Percentiles rank a stretch among this genome's conserved stretches.
Conservation (phyloP, 2,329 filamentous ascomycete genomes). For the Aspergillus novofumigatus region DNA sequence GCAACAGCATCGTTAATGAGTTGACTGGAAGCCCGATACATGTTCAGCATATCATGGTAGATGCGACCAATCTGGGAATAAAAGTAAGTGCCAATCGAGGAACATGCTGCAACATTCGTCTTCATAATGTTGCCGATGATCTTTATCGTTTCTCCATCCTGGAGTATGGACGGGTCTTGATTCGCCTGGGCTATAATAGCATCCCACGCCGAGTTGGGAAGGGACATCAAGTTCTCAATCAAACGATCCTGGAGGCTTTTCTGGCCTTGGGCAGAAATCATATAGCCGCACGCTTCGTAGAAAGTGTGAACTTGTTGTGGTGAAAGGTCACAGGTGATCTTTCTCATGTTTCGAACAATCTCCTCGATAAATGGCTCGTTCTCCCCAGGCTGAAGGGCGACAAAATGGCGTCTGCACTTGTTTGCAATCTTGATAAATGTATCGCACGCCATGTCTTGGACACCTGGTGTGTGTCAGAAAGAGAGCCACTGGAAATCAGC, state of each 20-base stretch:
- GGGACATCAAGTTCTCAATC: conserved; percentile 84
- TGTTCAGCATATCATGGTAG: conserved; percentile 97
- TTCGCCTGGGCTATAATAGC: conserved; percentile 87
- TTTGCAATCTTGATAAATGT: conserved; percentile 99
- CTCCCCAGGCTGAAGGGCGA: conserved; percentile 91
- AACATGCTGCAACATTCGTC: conserved; percentile 98
- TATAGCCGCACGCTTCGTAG: conserved; percentile 97
- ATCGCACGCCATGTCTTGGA: conserved; percentile 99
- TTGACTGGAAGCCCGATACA: conserved; percentile 96
- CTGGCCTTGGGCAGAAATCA: conserved; percentile 97
- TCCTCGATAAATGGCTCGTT: conserved; percentile 96
- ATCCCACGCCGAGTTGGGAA: conserved; percentile 94
- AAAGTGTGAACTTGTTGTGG: conserved; percentile 98
- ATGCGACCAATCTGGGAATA: conserved; percentile 97
- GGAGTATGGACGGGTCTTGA: conserved; percentile 76
- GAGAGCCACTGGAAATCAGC: neutral
- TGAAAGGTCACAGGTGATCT: conserved; percentile 91
- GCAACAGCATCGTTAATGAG: conserved; percentile 92
- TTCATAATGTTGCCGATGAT: conserved; percentile 99
- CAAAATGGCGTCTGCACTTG: conserved; percentile 96
- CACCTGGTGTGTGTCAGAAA: conserved; percentile 53
- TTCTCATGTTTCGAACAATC: conserved; percentile 91
- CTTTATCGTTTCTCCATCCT: conserved; percentile 94
- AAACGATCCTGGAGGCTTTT: conserved; percentile 89
- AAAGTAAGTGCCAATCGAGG: conserved; percentile 94